A percentile compares a stretch with the other conserved stretches of the same genome.
Conservation (phyloP, 2,329 filamentous ascomycete genomes). For the Claviceps africana region DNA sequence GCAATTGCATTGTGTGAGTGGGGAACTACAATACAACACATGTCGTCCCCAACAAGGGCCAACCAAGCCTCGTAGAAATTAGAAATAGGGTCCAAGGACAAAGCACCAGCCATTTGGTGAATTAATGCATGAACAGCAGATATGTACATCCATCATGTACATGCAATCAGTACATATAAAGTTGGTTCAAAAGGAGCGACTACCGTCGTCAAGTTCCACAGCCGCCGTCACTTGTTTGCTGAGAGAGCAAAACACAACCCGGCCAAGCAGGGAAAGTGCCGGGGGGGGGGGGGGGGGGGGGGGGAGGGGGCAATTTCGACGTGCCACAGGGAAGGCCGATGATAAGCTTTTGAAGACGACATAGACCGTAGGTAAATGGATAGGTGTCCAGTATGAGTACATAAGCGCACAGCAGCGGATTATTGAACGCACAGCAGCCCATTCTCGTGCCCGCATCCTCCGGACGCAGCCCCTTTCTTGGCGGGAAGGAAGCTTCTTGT, state of each 20-base stretch:
- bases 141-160: background rate
- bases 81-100: too few relatives aligned
- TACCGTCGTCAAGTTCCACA: background rate
- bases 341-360: background rate
- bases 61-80: too few relatives aligned
- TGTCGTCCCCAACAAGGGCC: too few relatives aligned
- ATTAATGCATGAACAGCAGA: too few relatives aligned
- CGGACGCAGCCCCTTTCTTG: background rate
- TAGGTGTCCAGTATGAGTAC: background rate
- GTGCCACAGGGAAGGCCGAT: background rate
- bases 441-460: background rate
- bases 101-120: too few relatives aligned
- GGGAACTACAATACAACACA: too few relatives aligned
- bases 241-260: background rate
- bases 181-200: background rate
- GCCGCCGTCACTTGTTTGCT: background rate
- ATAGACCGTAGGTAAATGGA: background rate
- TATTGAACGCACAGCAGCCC: too few relatives aligned
- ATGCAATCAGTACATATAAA: background rate
- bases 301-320: background rate
- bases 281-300: too few relatives aligned
- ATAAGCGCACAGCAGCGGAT: too few relatives aligned
- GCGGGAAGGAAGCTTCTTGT: background rate
- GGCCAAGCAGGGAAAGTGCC: background rate
- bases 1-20: too few relatives aligned